A percentile compares a stretch with the other conserved stretches of the same genome.
phyloP scores from a whole-genome alignment of 2,329 filamentous ascomycete genomes.

The Bimuria novae-zelandiae region DNA sequence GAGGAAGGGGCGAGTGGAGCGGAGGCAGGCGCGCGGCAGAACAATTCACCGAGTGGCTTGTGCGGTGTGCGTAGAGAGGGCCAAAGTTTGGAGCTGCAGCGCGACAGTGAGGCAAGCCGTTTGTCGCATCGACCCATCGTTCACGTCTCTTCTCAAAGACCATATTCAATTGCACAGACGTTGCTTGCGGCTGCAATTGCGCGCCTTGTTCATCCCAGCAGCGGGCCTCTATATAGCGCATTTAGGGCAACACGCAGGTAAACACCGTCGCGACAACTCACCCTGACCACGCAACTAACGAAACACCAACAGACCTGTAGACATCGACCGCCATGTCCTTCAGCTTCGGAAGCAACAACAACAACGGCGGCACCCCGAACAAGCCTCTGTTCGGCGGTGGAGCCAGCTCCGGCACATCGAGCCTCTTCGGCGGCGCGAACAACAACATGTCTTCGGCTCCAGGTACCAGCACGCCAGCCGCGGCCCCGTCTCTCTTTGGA shows the following conservation, averaged over 20 bases:
- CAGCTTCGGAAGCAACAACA: constrained; percentile 41
- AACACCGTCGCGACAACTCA: constrained; percentile 21
- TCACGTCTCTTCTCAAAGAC: constrained; percentile 4
- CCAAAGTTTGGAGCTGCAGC: constrained; percentile 36
- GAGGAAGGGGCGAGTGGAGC: too few relatives aligned
- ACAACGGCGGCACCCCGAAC: constrained; percentile 32
- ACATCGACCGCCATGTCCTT: constrained; percentile 28
- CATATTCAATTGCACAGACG: neutral
- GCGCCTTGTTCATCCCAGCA: neutral
- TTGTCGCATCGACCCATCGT: constrained; percentile 8
- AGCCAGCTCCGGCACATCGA: constrained; percentile 21
- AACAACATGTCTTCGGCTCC: constrained; percentile 8
- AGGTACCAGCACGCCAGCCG: constrained; percentile 14
- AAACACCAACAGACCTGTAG: constrained; percentile 3
- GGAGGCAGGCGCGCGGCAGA: constrained; percentile 15
- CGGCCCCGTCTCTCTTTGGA: constrained; percentile 34
- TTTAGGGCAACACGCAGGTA: constrained; percentile 10
- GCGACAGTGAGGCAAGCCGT: constrained; percentile 21
- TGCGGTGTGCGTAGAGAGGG: constrained; percentile 26
- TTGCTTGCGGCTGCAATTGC: neutral
- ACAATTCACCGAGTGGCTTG: constrained; percentile 27
- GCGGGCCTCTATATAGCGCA: constrained; percentile 8
- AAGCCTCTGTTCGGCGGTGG: constrained; percentile 36
- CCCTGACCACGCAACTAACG: constrained; percentile 8
- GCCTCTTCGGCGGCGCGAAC: constrained; percentile 21